Base-by-base conservation (phyloP, 129 eudicot genomes). In the Tanacetum coccineum region DNA sequence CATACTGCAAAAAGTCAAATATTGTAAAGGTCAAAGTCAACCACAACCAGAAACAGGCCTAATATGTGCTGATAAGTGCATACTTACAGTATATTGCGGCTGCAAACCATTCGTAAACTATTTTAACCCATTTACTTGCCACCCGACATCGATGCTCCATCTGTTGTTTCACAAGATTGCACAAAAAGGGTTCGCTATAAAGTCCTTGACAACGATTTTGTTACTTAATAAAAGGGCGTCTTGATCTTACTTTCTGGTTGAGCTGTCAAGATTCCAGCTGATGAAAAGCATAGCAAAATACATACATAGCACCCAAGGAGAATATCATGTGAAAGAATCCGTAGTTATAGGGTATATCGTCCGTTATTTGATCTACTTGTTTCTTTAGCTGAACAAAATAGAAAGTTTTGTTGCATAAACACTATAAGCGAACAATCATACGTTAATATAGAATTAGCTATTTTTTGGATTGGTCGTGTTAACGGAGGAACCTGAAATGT, bases 111-210 rank as follows among this genome's bases (percentile, higher is more conserved):
- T 87, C 99, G 40, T 94, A 87, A 28, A 94, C 87, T 30, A 94
- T 85, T 81, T 87, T 94, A 70, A 94, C 97, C 99, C 99, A 94
- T 25, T 95, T 94, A 71, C 99, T 94, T 59, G 99, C 87, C 99
- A 94, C 3, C 99, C 99, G 28, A 94, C 97, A 51, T 94, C 99
- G 9, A 94, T 94, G 84, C 95, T 89, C 97, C 97, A 94, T 81
- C 97, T 94, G 77, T 63, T 51, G 6, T 47, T 51, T 67, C 58
- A 21, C 40, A 63, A 19, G 60, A 46, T 28, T 57, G 45, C 40
- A 56, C 62, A 22, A 64, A 26, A 64, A 10, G 2, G 21, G 2
- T 13, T 60, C 6, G 4, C 17, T 67, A n/a, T n/a, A 17, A 13
- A 20, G 48, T 54, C 57, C 44, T 19, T 47, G 9, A 59, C n/a